Base-by-base conservation (phyloP, 768 basidiomycete species). In the Punctularia strigosozonata region DNA sequence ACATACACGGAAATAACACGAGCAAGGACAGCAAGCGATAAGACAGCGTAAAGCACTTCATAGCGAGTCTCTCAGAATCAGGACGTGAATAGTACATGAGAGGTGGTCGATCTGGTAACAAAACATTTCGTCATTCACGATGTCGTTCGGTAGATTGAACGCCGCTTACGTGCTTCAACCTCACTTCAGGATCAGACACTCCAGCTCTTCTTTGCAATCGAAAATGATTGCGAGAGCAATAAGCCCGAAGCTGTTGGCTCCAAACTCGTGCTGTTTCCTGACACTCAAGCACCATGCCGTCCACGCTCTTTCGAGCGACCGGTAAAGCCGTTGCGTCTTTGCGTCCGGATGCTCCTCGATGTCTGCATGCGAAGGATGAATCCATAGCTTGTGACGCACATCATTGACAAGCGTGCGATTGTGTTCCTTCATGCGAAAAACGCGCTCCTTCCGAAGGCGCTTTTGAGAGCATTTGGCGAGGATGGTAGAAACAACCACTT, bases 401-500 rank as follows among this genome's bases (percentile, higher is more conserved):
- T 77, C 71, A 4, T 57, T 54, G 18, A 77, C 72, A 23, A 85
- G 63, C 15, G 61, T 63, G 10, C 51, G 54, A 4, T 71, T 55
- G 43, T 83, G 78, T 10, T 73, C 57, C 25, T 64, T 63, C 80
- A 86, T 82, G 8, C 75, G 65, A 38, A 76, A 65, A 39, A 69
- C 66, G 20, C 80, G 65, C 44, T 73, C 71, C 21, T 54, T 66
- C 42, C 81, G 63, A 66, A 70, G 78, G 24, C 75, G 59, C 41
- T 65, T 66, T 45, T 85, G 74, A 1, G 71, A 58, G 49, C 78
- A 83, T 42, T 76, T 76, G 2, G 75, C 80, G 32, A 85, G 57
- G 41, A 89, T 89, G 0, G 78, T 76, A 15, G 83, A 84, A 22
- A 77, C 57, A 1, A 85, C 77, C 18, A 86, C 65, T 48, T 89